phyloP scores from a whole-genome alignment of 1,284 basidiomycete species.

The Cutaneotrichosporon cavernicola region DNA sequence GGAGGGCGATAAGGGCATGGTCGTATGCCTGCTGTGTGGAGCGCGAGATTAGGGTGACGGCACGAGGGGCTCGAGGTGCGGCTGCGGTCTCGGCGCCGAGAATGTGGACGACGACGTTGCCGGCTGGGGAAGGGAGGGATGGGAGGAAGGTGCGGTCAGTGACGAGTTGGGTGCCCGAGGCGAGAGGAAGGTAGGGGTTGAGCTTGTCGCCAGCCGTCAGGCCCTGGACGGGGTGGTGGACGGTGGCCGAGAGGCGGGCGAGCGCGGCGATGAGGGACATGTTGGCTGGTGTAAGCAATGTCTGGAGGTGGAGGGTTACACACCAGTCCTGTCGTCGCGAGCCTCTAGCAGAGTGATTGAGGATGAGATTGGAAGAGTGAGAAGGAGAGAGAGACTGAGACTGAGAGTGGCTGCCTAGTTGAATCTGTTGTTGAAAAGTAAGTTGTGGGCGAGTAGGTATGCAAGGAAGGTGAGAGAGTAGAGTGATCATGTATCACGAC shows the following conservation, averaged over 20 bases:
- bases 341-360: neutral
- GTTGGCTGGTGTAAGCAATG: constrained; percentile 8
- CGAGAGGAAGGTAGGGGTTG: constrained; percentile 50
- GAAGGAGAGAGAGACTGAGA: constrained; percentile 4
- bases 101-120: constrained; percentile 38
- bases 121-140: constrained; percentile 37
- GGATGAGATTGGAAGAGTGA: neutral
- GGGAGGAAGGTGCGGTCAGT: constrained; percentile 45
- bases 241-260: constrained; percentile 39
- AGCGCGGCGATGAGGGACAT: constrained; percentile 44
- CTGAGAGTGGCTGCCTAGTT: neutral
- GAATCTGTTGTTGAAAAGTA: neutral
- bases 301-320: neutral
- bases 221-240: constrained; percentile 42
- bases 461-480: neutral
- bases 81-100: constrained; percentile 39
- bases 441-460: no score
- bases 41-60: constrained; percentile 64
- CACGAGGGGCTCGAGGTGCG: constrained; percentile 33
- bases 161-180: constrained; percentile 39
- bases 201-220: constrained; percentile 32
- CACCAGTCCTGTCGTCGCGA: constrained; percentile 11
- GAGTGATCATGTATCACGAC: constrained; percentile 11
- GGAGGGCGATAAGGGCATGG: constrained; percentile 68
- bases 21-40: constrained; percentile 68